These are phyloP conservation scores for Aspergillus puulaauensis DNA, from an alignment of 2,329 filamentous ascomycete genomes.

Conservation along the genomic window DNA sequence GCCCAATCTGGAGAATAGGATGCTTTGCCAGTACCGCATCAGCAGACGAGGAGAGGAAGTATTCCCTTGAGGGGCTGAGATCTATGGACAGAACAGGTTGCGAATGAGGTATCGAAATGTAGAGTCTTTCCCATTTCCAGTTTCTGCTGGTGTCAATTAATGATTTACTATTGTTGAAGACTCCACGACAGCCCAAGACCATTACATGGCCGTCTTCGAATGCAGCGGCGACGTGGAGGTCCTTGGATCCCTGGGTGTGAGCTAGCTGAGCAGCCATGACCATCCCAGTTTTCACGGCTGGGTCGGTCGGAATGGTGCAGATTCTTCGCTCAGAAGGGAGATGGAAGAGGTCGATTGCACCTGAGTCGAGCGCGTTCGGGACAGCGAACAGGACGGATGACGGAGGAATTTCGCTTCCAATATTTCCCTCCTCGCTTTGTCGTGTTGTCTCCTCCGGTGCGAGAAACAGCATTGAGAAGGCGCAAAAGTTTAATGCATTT, in stretches of 20 bases:
- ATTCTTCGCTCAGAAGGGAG: slow-evolving; percentile 73
- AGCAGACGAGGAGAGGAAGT: slow-evolving; percentile 77
- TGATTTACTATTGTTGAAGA: slow-evolving; percentile 34
- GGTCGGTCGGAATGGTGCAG: slow-evolving; percentile 55
- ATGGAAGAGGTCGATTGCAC: slow-evolving; percentile 80
- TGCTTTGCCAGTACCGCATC: slow-evolving; percentile 79
- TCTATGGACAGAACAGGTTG: slow-evolving; percentile 80
- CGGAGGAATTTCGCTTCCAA: not conserved
- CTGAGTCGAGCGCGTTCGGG: slow-evolving; percentile 72
- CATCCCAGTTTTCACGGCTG: slow-evolving; percentile 61
- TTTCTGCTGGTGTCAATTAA: slow-evolving; percentile 18
- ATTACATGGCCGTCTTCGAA: slow-evolving; percentile 83
- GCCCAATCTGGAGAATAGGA: slow-evolving; percentile 51
- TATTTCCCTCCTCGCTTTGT: not conserved
- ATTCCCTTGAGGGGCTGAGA: slow-evolving; percentile 49
- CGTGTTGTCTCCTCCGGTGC: not conserved
- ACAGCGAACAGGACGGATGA: slow-evolving; percentile 67
- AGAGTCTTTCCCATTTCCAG: slow-evolving; percentile 56
- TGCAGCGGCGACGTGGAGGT: slow-evolving; percentile 67
- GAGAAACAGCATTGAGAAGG: slow-evolving; percentile 33
- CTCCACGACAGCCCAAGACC: slow-evolving; percentile 57
- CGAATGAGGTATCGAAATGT: slow-evolving; percentile 66
- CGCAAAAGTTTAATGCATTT: slow-evolving; percentile 96
- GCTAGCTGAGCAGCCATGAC: slow-evolving; percentile 70
- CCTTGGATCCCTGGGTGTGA: slow-evolving; percentile 53